Evolutionary conservation across 1,284 basidiomycete genomes (phyloP).

Genomic region (Boletus semigastroideus): DNA sequence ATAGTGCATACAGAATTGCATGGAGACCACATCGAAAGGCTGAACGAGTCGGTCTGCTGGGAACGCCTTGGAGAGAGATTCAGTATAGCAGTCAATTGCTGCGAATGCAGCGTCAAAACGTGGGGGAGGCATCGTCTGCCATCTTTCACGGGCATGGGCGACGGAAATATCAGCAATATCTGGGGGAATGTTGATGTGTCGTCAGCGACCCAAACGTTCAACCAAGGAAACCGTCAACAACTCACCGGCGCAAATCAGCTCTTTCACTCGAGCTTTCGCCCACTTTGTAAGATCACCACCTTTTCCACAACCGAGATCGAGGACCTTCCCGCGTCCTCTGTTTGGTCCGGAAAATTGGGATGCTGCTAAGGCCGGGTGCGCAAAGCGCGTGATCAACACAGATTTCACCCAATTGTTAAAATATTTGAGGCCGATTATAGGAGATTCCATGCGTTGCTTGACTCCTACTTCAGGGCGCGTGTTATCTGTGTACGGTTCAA

Average conservation of each 20-base stretch:
- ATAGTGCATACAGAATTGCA: slow-evolving; percentile 99
- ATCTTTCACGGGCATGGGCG: slow-evolving; percentile 81
- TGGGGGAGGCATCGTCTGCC: slow-evolving; percentile 47
- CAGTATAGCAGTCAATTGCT: slow-evolving; percentile 86
- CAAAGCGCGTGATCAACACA: slow-evolving; percentile 87
- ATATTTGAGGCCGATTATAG: slow-evolving; percentile 93
- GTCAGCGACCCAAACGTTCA: slow-evolving; percentile 7
- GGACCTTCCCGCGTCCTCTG: slow-evolving; percentile 65
- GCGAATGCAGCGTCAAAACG: slow-evolving; percentile 82
- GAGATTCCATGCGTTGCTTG: slow-evolving; percentile 82
- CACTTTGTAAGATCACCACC: slow-evolving; percentile 98
- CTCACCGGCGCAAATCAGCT: slow-evolving; percentile 83
- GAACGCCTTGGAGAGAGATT: slow-evolving; percentile 71
- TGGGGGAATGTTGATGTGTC: slow-evolving; percentile 32
- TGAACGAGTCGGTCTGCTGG: slow-evolving; percentile 53
- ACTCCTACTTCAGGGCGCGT: slow-evolving; percentile 89
- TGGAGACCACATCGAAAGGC: slow-evolving; percentile 91
- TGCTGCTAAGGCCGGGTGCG: slow-evolving; percentile 56
- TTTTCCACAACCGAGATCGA: slow-evolving; percentile 98
- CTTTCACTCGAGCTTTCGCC: slow-evolving; percentile 81
- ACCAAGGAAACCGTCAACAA: slow-evolving; percentile 10
- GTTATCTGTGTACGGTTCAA: slow-evolving; percentile 64
- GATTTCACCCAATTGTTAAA: slow-evolving; percentile 99
- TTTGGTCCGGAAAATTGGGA: slow-evolving; percentile 35
- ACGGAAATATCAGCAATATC: slow-evolving; percentile 92